A percentile compares a stretch with the other conserved stretches of the same genome.
Evolutionary conservation across 768 basidiomycete species (phyloP).

Genomic region (Clavulina sp.): DNA sequence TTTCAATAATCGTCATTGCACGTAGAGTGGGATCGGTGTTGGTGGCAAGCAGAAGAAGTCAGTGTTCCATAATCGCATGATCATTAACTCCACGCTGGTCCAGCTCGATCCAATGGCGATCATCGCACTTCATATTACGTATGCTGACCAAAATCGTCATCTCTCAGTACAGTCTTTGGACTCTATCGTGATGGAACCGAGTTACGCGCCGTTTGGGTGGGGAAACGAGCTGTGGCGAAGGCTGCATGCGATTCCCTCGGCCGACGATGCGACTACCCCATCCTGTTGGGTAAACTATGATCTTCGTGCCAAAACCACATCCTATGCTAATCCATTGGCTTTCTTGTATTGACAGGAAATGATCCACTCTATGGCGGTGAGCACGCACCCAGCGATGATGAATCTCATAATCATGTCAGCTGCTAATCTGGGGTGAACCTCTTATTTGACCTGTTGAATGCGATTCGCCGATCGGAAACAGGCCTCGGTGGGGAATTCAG

Average conservation of each 20-base stretch:
- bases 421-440: neutral
- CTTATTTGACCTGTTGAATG: no score
- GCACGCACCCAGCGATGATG: constrained; percentile 10
- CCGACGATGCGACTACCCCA: constrained; percentile 53
- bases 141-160: constrained; percentile 1
- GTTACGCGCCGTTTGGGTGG: constrained; percentile 53
- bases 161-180: constrained; percentile 48
- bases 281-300: constrained; percentile 38
- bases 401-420: constrained; percentile 1
- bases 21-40: constrained; percentile 53
- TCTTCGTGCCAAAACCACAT: neutral
- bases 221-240: constrained; percentile 43
- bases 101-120: neutral
- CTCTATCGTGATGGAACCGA: constrained; percentile 66
- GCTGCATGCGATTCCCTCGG: constrained; percentile 51
- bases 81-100: no score
- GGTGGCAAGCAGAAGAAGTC: constrained; percentile 55
- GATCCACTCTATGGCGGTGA: constrained; percentile 64
- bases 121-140: neutral
- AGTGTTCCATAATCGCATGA: constrained; percentile 13
- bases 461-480: no score
- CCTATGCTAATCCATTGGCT: neutral
- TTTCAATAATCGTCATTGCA: neutral
- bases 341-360: constrained; percentile 33
- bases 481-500: constrained; percentile 65